Evolutionary conservation across 2,329 filamentous ascomycete species (phyloP).

Genomic region (Fusarium marasasianum): DNA sequence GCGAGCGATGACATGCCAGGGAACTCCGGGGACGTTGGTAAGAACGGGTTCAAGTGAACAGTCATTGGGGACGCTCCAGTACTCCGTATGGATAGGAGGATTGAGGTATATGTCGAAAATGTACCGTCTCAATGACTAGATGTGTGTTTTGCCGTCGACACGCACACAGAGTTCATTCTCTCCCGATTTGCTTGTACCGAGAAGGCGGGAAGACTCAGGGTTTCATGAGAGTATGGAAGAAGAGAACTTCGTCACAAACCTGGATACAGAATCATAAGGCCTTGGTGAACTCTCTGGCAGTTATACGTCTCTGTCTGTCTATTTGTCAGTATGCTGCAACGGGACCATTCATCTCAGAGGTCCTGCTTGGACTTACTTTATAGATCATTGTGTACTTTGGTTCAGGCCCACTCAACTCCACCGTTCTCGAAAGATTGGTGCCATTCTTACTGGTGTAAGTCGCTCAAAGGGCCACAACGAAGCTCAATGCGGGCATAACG

Average conservation of each 20-base stretch:
- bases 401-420: constrained; percentile 26
- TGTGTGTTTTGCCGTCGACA: neutral
- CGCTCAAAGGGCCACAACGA: constrained; percentile 19
- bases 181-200: neutral
- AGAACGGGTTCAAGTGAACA: constrained; percentile 7
- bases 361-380: constrained; percentile 13
- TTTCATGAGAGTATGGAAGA: neutral
- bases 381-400: neutral
- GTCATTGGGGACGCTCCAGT: neutral
- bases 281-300: neutral
- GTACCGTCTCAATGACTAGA: neutral
- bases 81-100: neutral
- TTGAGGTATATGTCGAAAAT: neutral
- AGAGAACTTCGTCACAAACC: neutral
- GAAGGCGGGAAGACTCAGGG: neutral
- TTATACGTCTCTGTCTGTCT: neutral
- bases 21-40: neutral
- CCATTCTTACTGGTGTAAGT: neutral
- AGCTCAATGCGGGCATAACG: neutral
- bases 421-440: constrained; percentile 1
- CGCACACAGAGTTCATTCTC: neutral
- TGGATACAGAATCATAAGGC: neutral
- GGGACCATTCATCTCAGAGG: neutral
- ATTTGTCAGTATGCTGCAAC: constrained; percentile 1
- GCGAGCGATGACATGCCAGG: neutral